Evolutionary conservation across 257 asterid genomes (phyloP).

Genomic region (Agastache rugosa): DNA sequence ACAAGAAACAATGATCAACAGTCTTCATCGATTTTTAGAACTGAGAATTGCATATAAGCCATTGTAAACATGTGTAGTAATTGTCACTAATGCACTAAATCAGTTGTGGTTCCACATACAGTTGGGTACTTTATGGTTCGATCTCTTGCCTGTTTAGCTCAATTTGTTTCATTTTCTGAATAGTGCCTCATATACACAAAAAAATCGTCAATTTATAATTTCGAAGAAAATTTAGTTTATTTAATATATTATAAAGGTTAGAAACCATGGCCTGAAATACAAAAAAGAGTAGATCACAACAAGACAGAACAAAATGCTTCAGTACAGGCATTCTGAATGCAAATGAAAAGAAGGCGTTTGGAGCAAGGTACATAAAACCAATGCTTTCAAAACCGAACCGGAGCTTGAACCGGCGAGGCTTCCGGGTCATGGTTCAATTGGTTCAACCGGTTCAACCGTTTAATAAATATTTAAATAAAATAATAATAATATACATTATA

Average conservation of each 20-base stretch:
- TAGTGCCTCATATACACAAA: not conserved
- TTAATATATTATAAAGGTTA: not conserved
- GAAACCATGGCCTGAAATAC: conserved; percentile 6
- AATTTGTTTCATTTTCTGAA: not conserved
- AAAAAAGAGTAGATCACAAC: not conserved
- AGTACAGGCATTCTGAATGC: conserved; percentile 8
- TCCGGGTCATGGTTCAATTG: too few relatives aligned
- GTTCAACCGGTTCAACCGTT: too few relatives aligned
- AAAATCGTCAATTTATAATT: not conserved
- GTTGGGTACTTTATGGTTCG: conserved; percentile 9
- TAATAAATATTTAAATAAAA: too few relatives aligned
- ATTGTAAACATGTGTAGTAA: not conserved
- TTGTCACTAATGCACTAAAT: not conserved
- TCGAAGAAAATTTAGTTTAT: not conserved
- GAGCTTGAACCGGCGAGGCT: too few relatives aligned
- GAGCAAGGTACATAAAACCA: not conserved
- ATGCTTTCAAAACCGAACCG: too few relatives aligned
- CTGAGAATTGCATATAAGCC: conserved; percentile 12
- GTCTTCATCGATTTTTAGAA: not conserved
- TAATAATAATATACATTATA: too few relatives aligned
- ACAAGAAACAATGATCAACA: not conserved
- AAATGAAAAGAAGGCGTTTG: not conserved
- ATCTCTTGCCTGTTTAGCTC: not conserved
- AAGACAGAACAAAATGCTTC: not conserved
- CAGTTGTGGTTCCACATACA: not conserved